Evolutionary conservation across 768 basidiomycete species (phyloP), one percentile per base, ranked within the genome.

Genomic region (Lactifluus rugatus): DNA sequence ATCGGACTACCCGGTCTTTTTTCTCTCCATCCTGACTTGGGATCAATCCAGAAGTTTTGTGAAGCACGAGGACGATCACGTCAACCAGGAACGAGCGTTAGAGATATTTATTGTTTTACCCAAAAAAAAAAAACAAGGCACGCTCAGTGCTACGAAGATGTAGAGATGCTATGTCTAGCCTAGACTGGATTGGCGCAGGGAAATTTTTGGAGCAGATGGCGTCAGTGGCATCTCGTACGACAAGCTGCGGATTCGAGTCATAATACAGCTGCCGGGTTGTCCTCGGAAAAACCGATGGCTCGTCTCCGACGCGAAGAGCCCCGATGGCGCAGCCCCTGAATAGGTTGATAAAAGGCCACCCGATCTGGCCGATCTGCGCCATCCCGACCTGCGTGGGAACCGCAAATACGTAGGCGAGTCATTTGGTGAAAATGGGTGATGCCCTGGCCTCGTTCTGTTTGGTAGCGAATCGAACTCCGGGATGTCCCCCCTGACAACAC

Each of bases 291-390:
- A 51, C 59, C 59, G 54, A 60, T 42, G 49, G 44, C 8, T 60
- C 59, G 59, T 56, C 54, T 60, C 54, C 49, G 54, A 60, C 39
- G 54, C 54, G 49, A 56, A 51, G 57, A 31, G 52, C 41, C 23
- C n/a, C 59, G 37, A 50, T 50, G 49, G 48, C 49, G 52, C 47
- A 36, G 52, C 52, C 44, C 59, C 59, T 60, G 50, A 37, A 60
- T 56, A 56, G 59, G 54, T 47, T 60, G 59, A 60, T 60, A 60
- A 31, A 28, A 60, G 54, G 45, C 21, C 37, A 31, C 54, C 54
- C 59, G 59, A 60, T 60, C 59, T 55, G 42, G 54, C 36, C 59
- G 59, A 60, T 60, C 59, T 60, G 48, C 49, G 44, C 28, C 49
- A 52, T 45, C 34, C 44, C 45, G 52, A 50, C 45, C 21, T 26